Percentiles rank a stretch among this genome's conserved stretches.
Evolutionary conservation across 2,329 filamentous ascomycete species (phyloP).

Genomic region (Triangularia verruculosa): DNA sequence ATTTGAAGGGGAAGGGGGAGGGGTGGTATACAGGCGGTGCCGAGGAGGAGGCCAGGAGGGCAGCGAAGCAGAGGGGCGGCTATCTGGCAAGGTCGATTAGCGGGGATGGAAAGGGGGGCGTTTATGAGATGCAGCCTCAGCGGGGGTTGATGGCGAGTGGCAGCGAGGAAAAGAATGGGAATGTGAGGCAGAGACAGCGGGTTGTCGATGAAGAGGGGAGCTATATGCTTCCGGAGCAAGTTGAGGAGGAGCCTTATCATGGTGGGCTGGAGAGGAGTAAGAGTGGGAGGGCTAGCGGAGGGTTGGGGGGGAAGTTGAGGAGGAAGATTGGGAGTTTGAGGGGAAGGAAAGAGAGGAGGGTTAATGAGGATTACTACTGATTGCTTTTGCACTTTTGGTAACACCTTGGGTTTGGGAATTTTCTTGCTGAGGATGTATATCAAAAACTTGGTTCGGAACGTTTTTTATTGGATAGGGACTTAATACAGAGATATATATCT

Average conservation of each 20-base stretch:
- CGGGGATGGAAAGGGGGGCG: constrained; percentile 30
- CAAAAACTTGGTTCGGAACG: no score
- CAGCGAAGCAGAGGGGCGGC: constrained; percentile 16
- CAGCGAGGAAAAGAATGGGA: not conserved
- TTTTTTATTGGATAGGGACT: not conserved
- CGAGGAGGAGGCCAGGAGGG: constrained; percentile 59
- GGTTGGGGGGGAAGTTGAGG: constrained; percentile 51
- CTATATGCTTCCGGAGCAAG: constrained; percentile 1
- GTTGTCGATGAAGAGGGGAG: constrained; percentile 36
- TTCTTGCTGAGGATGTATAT: not conserved
- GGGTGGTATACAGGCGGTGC: constrained; percentile 70
- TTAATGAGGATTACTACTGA: not conserved
- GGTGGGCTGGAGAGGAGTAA: constrained; percentile 37
- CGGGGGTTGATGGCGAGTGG: constrained; percentile 21
- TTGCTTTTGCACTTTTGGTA: not conserved
- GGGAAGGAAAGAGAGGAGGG: constrained; percentile 36
- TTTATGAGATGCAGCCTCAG: constrained; percentile 52
- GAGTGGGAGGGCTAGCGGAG: constrained; percentile 44
- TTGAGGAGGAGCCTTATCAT: constrained; percentile 12
- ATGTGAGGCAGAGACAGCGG: constrained; percentile 41
- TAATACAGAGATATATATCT: not conserved
- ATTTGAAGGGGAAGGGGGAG: constrained; percentile 81
- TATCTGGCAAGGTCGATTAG: constrained; percentile 26
- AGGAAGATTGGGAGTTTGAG: constrained; percentile 52
- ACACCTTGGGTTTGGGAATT: not conserved